phyloP scores from a whole-genome alignment of 371 early-diverging fungal genomes.

The Mortierella sp. region DNA sequence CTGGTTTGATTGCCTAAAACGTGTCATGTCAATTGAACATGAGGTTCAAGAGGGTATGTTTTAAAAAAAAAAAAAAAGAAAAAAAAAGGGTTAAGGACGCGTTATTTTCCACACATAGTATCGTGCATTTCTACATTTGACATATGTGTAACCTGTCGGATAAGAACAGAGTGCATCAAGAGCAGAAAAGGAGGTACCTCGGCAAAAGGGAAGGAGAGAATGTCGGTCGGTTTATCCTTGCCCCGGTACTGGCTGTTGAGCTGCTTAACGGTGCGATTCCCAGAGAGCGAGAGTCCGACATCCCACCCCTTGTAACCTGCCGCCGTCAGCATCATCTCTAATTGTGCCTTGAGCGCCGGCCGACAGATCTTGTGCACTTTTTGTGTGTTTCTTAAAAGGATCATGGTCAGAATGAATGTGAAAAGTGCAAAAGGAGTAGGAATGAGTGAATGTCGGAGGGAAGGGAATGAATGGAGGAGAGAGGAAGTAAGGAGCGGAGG shows the following conservation, averaged over 20 bases:
- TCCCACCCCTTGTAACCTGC: conserved; percentile 66
- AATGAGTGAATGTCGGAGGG: not conserved
- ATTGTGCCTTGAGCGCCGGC: conserved; percentile 10
- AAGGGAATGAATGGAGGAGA: not conserved
- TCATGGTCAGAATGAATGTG: conserved; percentile 28
- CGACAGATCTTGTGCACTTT: conserved; percentile 17
- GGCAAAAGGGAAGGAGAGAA: conserved; percentile 67
- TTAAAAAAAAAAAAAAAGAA: no score
- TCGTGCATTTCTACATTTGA: not conserved
- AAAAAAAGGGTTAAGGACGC: no score
- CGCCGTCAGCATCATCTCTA: conserved; percentile 57
- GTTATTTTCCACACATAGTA: no score
- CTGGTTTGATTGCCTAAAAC: conserved; percentile 39
- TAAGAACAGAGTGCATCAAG: not conserved
- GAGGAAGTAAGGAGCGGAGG: not conserved
- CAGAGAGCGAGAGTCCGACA: conserved; percentile 62
- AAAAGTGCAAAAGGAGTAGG: not conserved
- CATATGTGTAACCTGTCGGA: not conserved
- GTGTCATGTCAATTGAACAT: not conserved
- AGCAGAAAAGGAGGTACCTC: conserved; percentile 25
- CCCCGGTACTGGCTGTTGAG: conserved; percentile 61
- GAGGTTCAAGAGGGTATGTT: no score
- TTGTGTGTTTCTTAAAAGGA: conserved; percentile 51
- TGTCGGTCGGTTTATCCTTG: conserved; percentile 63
- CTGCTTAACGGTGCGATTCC: conserved; percentile 50